Percentiles rank a stretch among this genome's conserved stretches.
phyloP scores from a whole-genome alignment of 2,329 filamentous ascomycete species.

The Aspergillus quadrilineatus region DNA sequence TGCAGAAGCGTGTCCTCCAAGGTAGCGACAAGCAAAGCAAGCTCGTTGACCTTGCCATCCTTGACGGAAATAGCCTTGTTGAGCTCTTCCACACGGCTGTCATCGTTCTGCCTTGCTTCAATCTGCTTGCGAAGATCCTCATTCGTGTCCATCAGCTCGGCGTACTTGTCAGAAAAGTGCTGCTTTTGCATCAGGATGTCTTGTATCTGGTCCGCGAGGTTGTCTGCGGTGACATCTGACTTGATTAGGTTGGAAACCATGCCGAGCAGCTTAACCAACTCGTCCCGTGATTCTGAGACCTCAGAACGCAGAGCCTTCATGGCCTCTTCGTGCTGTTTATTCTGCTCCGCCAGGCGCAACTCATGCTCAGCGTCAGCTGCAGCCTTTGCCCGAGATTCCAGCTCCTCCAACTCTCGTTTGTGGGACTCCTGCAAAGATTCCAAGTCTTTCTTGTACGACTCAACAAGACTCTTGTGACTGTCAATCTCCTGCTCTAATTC shows the following conservation, averaged over 20 bases:
- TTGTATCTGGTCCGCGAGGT: constrained; percentile 64
- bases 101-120: constrained; percentile 37
- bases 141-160: constrained; percentile 42
- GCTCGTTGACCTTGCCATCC: constrained; percentile 57
- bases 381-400: constrained; percentile 40
- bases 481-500: constrained; percentile 59
- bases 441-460: constrained; percentile 55
- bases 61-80: constrained; percentile 43
- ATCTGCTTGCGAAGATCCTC: constrained; percentile 41
- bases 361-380: constrained; percentile 39
- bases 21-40: constrained; percentile 50
- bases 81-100: constrained; percentile 38
- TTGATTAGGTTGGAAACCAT: constrained; percentile 52
- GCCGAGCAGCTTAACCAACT: constrained; percentile 63
- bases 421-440: constrained; percentile 56
- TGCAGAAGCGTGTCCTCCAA: constrained; percentile 47
- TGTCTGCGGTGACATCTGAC: constrained; percentile 55
- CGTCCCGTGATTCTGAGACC: constrained; percentile 64
- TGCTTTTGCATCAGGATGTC: constrained; percentile 47
- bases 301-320: constrained; percentile 62
- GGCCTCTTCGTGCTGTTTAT: constrained; percentile 59
- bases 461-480: constrained; percentile 55
- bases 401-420: constrained; percentile 41
- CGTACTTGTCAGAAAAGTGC: constrained; percentile 43
- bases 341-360: constrained; percentile 49